phyloP scores from a whole-genome alignment of 768 basidiomycete genomes.

The Tricholoma bakamatsutake region DNA sequence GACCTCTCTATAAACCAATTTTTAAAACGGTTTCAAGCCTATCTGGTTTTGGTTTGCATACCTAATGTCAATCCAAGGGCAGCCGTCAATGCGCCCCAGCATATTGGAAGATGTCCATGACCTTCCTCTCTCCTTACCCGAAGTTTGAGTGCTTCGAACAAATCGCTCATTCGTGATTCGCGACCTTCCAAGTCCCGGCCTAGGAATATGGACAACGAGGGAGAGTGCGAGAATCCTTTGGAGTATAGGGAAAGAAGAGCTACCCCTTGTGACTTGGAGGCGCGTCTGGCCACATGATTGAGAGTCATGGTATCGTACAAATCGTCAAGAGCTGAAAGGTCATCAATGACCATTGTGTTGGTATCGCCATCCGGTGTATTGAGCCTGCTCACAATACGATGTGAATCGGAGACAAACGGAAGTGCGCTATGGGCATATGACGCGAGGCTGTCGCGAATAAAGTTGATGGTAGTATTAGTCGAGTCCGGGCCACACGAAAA shows the following conservation, averaged over 20 bases:
- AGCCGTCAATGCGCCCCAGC: slow-evolving; percentile 84
- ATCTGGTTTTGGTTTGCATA: slow-evolving; percentile 22
- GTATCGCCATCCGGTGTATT: slow-evolving; percentile 13
- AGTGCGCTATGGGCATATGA: slow-evolving; percentile 75
- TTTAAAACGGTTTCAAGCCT: neutral
- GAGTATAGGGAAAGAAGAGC: slow-evolving; percentile 87
- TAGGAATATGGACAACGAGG: slow-evolving; percentile 23
- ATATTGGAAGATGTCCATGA: slow-evolving; percentile 81
- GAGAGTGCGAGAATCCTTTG: slow-evolving; percentile 67
- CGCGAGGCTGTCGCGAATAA: slow-evolving; percentile 66
- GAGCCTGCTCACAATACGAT: slow-evolving; percentile 34
- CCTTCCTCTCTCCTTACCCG: slow-evolving; percentile 57
- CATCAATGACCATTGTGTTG: slow-evolving; percentile 23
- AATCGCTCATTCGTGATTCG: slow-evolving; percentile 22
- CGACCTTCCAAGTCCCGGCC: slow-evolving; percentile 18
- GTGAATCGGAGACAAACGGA: slow-evolving; percentile 74
- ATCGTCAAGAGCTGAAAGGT: slow-evolving; percentile 57
- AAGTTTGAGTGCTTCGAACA: slow-evolving; percentile 69
- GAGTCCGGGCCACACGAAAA: slow-evolving; percentile 37
- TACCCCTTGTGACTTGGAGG: slow-evolving; percentile 87
- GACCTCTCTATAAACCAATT: slow-evolving; percentile 54
- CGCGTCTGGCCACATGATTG: slow-evolving; percentile 83
- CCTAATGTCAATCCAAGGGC: slow-evolving; percentile 71
- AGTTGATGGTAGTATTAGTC: slow-evolving; percentile 46
- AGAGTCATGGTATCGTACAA: slow-evolving; percentile 83